These are phyloP conservation scores for Yarrowia bubula DNA, from an alignment of 805 yeast genomes.

Conservation along the genomic window DNA sequence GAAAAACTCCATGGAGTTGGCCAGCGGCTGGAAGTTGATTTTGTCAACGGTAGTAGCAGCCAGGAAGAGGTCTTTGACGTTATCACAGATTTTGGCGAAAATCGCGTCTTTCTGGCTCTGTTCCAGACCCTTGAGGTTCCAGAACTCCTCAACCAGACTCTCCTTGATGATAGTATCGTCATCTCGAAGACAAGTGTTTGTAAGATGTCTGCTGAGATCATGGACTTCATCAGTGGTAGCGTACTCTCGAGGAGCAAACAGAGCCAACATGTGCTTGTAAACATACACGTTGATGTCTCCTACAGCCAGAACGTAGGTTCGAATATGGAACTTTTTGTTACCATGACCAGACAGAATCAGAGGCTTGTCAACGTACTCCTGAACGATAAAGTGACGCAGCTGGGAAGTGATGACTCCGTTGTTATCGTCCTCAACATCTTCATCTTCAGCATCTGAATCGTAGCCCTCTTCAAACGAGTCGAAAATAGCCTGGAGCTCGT, in stretches of 20 bases:
- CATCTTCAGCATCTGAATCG: constrained; percentile 52
- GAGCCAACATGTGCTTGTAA: constrained; percentile 71
- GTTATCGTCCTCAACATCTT: constrained; percentile 40
- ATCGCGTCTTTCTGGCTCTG: constrained; percentile 44
- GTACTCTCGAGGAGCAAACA: constrained; percentile 68
- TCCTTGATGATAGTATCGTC: constrained; percentile 40
- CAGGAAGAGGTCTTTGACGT: constrained; percentile 66
- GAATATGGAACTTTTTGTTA: constrained; percentile 79
- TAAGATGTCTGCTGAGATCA: constrained; percentile 70
- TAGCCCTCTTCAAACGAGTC: constrained; percentile 76
- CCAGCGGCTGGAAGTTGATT: constrained; percentile 78
- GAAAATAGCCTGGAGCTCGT: constrained; percentile 77
- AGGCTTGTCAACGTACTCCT: constrained; percentile 72
- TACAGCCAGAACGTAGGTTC: constrained; percentile 74
- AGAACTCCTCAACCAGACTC: constrained; percentile 60
- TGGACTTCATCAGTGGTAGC: constrained; percentile 39
- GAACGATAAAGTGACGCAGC: constrained; percentile 86
- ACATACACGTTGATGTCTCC: constrained; percentile 80
- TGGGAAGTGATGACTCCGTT: constrained; percentile 82
- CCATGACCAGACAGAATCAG: constrained; percentile 59
- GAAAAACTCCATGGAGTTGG: constrained; percentile 79
- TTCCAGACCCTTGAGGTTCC: constrained; percentile 49
- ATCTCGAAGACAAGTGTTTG: constrained; percentile 89
- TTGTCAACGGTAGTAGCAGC: constrained; percentile 82
- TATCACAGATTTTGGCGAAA: constrained; percentile 54